Conservation (phyloP, 345 rosid species). For the Eucalyptus regnans region DNA sequence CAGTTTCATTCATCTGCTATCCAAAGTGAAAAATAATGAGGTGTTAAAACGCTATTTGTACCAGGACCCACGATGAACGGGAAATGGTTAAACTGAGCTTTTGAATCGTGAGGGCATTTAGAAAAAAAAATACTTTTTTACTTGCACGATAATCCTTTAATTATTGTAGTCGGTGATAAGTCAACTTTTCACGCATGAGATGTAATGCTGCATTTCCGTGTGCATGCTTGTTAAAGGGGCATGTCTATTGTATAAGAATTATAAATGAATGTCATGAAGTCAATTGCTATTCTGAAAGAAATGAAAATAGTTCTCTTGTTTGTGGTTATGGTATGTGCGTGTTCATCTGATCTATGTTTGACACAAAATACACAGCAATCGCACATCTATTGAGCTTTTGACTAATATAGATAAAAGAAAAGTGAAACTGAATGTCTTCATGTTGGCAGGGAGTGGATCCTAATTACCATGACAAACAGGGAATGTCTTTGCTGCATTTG, state of each 20-base stretch:
- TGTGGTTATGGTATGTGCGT: not conserved
- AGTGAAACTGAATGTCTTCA: not conserved
- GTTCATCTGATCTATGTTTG: not conserved
- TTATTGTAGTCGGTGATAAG: not conserved
- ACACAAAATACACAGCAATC: not conserved
- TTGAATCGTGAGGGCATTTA: not conserved
- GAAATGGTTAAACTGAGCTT: not conserved
- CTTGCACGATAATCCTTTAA: not conserved
- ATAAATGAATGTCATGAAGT: not conserved
- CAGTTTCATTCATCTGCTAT: not conserved
- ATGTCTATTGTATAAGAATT: not conserved
- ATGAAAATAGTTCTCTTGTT: not conserved
- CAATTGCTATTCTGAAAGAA: not conserved
- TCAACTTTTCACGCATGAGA: not conserved
- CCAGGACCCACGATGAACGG: not conserved
- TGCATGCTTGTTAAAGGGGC: not conserved
- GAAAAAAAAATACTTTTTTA: not conserved
- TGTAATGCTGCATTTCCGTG: not conserved
- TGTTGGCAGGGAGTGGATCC: slow-evolving; percentile 75
- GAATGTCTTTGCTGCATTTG: slow-evolving; percentile 84
- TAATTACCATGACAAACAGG: slow-evolving; percentile 83
- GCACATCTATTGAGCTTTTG: not conserved
- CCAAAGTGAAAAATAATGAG: not conserved
- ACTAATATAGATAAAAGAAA: not conserved
- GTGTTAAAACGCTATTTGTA: not conserved